phyloP scores from a whole-genome alignment of 345 rosid species.

The Boechera stricta region DNA sequence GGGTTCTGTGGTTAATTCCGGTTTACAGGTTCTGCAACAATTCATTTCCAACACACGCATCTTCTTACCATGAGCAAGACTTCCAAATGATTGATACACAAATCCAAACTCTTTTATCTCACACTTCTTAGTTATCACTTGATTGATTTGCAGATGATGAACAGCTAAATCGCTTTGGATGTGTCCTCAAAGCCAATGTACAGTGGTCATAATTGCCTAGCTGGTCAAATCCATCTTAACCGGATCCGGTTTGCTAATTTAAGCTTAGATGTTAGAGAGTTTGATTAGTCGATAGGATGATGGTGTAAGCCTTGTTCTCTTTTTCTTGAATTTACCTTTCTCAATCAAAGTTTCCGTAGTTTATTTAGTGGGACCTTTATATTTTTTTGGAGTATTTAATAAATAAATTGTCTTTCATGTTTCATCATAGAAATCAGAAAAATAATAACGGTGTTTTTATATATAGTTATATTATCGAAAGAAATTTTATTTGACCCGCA shows the following conservation, averaged over 20 bases:
- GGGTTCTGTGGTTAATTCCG: not conserved
- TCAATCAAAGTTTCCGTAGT: constrained; percentile 7
- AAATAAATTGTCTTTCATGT: not conserved
- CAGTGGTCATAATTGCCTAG: constrained; percentile 27
- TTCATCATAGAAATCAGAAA: not conserved
- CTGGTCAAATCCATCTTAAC: constrained; percentile 33
- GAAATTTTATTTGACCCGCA: too few species aligned
- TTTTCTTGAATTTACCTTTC: constrained; percentile 9
- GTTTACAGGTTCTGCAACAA: constrained; percentile 5
- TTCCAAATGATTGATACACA: not conserved
- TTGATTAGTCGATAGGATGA: constrained; percentile 1
- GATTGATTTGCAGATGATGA: constrained; percentile 26
- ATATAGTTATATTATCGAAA: too few species aligned
- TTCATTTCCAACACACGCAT: constrained; percentile 10
- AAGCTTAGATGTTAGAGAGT: constrained; percentile 27
- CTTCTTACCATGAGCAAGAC: constrained; percentile 31
- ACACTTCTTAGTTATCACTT: constrained; percentile 1
- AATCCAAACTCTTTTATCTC: not conserved
- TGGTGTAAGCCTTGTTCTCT: constrained; percentile 24
- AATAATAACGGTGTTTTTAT: too few species aligned
- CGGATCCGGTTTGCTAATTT: constrained; percentile 31
- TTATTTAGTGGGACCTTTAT: not conserved
- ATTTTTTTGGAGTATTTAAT: not conserved
- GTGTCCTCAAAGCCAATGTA: constrained; percentile 32
- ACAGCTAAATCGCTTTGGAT: constrained; percentile 15